Conservation (phyloP, 306 rosid genomes). For the Medicago lupulina region DNA sequence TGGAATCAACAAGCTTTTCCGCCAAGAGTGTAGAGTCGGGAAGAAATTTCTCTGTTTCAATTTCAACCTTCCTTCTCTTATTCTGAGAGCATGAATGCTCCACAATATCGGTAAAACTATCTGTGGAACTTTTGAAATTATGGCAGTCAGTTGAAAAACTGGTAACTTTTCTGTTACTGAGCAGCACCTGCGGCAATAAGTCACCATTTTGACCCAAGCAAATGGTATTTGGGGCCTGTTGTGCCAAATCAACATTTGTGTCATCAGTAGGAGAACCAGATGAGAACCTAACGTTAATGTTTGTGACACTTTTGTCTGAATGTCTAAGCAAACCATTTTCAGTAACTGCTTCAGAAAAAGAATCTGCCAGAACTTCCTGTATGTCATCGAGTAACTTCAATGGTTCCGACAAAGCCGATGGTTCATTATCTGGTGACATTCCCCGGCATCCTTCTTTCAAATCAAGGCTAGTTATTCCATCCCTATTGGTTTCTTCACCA, state of each 20-base stretch:
- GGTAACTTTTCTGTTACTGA: conserved; percentile 36
- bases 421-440: conserved; percentile 40
- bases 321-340: conserved; percentile 40
- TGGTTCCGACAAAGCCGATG: conserved; percentile 35
- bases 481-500: conserved; percentile 45
- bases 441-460: conserved; percentile 40
- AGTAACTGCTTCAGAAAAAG: conserved; percentile 41
- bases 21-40: conserved; percentile 43
- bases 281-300: conserved; percentile 46
- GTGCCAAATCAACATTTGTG: conserved; percentile 37
- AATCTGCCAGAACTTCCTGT: conserved; percentile 49
- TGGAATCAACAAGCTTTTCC: conserved; percentile 48
- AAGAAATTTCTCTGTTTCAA: conserved; percentile 30
- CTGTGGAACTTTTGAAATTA: conserved; percentile 37
- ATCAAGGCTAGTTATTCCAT: conserved; percentile 48
- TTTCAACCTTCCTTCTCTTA: conserved; percentile 63
- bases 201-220: conserved; percentile 45
- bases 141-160: conserved; percentile 45
- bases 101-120: conserved; percentile 42
- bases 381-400: conserved; percentile 41
- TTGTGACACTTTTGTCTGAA: conserved; percentile 40
- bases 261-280: conserved; percentile 48
- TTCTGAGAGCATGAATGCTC: conserved; percentile 53
- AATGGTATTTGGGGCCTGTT: conserved; percentile 35
- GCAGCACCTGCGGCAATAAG: conserved; percentile 38